Conservation (phyloP, 2,329 filamentous ascomycete genomes). For the Fusarium sp. region DNA sequence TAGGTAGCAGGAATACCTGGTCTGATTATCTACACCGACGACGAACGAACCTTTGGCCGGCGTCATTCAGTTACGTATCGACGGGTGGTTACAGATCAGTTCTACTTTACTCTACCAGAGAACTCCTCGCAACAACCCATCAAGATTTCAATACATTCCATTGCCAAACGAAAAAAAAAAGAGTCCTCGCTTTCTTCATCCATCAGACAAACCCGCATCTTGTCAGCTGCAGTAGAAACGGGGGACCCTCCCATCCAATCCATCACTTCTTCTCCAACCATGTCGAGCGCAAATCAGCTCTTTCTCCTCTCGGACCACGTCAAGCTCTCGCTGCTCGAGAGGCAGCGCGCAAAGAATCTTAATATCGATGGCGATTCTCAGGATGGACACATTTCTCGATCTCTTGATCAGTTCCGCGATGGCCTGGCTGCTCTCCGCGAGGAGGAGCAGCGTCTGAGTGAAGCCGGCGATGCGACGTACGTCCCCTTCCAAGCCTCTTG, state of each 20-base stretch:
- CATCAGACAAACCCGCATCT: neutral
- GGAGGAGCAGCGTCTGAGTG: constrained; percentile 69
- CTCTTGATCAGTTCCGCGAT: constrained; percentile 83
- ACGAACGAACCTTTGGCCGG: constrained; percentile 4
- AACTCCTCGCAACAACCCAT: constrained; percentile 14
- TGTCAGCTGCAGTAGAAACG: neutral
- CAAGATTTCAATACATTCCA: constrained; percentile 11
- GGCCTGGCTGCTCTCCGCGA: constrained; percentile 75
- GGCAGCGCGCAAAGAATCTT: constrained; percentile 82
- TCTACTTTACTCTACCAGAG: neutral
- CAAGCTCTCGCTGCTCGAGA: constrained; percentile 92
- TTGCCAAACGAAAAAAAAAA: neutral
- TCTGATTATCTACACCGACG: constrained; percentile 2
- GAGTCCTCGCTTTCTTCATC: neutral
- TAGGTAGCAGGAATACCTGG: constrained; percentile 15
- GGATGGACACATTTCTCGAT: constrained; percentile 87
- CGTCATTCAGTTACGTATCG: constrained; percentile 22
- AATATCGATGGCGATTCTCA: constrained; percentile 80
- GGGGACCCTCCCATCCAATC: constrained; percentile 2
- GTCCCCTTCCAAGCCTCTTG: constrained; percentile 33
- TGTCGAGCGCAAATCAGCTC: constrained; percentile 73
- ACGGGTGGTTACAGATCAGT: neutral
- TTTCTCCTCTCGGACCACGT: constrained; percentile 95
- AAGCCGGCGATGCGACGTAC: constrained; percentile 69
- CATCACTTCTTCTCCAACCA: constrained; percentile 25